Evolutionary conservation across 805 yeast genomes (phyloP), one percentile per base, ranked within the genome.

Genomic region (Zygoascus bituminiphila): DNA sequence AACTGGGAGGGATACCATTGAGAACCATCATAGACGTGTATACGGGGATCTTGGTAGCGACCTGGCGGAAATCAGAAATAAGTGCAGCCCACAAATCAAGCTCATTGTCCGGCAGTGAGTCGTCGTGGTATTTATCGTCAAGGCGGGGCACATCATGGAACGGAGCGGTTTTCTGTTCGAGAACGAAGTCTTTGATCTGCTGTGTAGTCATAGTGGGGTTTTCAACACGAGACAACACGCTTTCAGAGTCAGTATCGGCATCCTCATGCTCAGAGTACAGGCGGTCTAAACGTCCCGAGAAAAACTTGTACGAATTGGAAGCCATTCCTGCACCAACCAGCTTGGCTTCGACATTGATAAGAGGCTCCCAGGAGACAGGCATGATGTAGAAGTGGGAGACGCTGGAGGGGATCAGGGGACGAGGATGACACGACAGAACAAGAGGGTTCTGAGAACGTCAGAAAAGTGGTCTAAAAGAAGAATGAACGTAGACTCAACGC

Each of bases 81-180:
- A 66, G 46, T 0, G 67, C 63, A 4, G 64, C 54, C 70, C 70
- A 65, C 46, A 65, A 57, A 35, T 56, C 53, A 39, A 65, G 57
- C 35, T 65, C 70, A 5, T 54, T 52, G 42, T 47, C 53, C 19
- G 29, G 20, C 12, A 44, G 35, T 7, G 31, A 46, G 17, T 25
- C 33, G 29, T 43, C 39, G 23, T 31, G 35, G 5, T 19, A 29
- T 15, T 29, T 29, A 35, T 31, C 22, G 5, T 47, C 35, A 22
- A 56, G 25, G n/a, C 46, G 35, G 8, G 58, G 57, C 24, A 55
- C 52, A 26, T 56, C 57, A 17, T 38, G 29, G 35, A 35, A 50
- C n/a, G 46, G 47, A 22, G 47, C 48, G 14, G 44, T 23, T 20
- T 46, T 33, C 36, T 45, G 49, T 12, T 10, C 22, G 5, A 23